These are phyloP conservation scores for Basidioascus undulatus DNA, from an alignment of 768 basidiomycete genomes.

Conservation along the genomic window DNA sequence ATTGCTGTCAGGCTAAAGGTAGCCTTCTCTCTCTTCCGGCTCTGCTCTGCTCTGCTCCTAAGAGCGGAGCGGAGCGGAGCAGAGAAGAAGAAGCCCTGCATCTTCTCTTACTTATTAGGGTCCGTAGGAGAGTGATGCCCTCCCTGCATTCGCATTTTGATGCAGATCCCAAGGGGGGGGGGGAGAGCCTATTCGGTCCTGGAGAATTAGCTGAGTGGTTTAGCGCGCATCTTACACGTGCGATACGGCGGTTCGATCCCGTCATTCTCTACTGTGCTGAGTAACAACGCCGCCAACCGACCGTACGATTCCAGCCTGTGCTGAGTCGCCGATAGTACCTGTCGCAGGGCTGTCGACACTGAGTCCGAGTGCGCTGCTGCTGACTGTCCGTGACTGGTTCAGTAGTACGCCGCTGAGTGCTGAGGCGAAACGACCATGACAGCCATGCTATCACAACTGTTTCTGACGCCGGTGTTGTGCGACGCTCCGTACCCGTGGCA, in stretches of 20 bases:
- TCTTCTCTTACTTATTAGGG: background rate
- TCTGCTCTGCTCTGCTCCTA: too few relatives aligned
- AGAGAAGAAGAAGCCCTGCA: background rate
- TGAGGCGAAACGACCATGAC: background rate
- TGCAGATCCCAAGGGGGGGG: too few relatives aligned
- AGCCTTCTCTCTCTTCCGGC: too few relatives aligned
- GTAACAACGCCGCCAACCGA: background rate
- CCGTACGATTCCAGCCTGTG: background rate
- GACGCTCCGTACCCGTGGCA: constrained; percentile 5
- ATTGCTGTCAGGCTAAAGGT: too few relatives aligned
- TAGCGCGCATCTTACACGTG: constrained; percentile 3
- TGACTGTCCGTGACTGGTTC: background rate
- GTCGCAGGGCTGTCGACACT: background rate
- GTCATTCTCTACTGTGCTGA: background rate
- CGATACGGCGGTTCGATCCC: constrained; percentile 2
- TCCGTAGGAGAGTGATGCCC: background rate
- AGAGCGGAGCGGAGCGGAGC: background rate
- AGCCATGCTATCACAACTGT: background rate
- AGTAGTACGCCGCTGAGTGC: too few relatives aligned
- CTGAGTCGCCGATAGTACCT: background rate
- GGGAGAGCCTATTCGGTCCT: background rate
- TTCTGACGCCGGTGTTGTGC: background rate
- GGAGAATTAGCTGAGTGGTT: constrained; percentile 4
- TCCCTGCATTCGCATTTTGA: background rate
- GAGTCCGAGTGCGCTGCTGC: background rate